Conservation (phyloP, 192 early-diverging fungal species). For the Backusella circina region DNA sequence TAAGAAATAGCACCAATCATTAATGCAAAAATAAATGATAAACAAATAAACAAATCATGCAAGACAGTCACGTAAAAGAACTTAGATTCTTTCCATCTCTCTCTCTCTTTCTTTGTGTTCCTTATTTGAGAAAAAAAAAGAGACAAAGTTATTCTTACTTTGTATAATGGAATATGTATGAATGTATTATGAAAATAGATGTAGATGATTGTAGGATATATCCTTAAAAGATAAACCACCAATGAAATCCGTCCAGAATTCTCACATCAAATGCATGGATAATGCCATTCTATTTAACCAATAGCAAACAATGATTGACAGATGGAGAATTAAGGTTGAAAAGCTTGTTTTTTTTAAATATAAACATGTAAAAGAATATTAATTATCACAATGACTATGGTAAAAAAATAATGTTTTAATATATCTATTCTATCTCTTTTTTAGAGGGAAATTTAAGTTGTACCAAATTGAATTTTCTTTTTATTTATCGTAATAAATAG, state of each 20-base stretch:
- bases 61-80: neutral
- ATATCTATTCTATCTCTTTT: too few relatives aligned
- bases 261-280: neutral
- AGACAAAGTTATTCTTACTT: too few relatives aligned
- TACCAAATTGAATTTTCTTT: neutral
- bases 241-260: neutral
- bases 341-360: neutral
- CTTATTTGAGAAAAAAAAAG: neutral
- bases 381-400: neutral
- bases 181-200: neutral
- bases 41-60: slow-evolving; percentile 2
- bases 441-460: neutral
- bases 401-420: too few relatives aligned
- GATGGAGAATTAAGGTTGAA: neutral
- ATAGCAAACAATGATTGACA: neutral
- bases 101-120: neutral
- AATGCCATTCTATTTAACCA: neutral
- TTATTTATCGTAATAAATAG: neutral
- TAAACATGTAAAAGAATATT: neutral
- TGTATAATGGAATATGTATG: neutral
- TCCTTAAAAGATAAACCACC: neutral
- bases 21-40: neutral
- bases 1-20: neutral
- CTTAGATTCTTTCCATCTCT: neutral
- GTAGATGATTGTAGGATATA: neutral